Evolutionary conservation across 352 stramenopile species (phyloP).

Genomic region (Pythium guiyangense): DNA sequence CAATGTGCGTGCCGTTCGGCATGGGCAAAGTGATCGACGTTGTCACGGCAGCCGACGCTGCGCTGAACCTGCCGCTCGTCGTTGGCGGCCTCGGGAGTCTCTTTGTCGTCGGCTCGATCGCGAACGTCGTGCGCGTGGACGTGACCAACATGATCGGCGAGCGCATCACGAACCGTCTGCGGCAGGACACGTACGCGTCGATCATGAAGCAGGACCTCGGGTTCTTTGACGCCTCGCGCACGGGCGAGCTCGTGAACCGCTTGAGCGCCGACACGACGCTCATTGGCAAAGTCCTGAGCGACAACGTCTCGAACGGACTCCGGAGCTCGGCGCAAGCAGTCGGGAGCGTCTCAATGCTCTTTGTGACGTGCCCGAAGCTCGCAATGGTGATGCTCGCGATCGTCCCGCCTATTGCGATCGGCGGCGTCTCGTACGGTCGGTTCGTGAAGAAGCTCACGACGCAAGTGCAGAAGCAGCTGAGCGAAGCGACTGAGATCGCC

Average conservation of each 20-base stretch:
- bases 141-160: conserved; percentile 35
- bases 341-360: conserved; percentile 87
- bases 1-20: conserved; percentile 28
- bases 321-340: conserved; percentile 76
- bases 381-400: conserved; percentile 89
- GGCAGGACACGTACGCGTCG: conserved; percentile 74
- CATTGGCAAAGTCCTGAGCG: conserved; percentile 91
- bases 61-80: too few species aligned
- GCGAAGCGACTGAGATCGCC: conserved; percentile 86
- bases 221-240: conserved; percentile 90
- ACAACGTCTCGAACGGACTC: conserved; percentile 78
- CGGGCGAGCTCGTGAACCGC: conserved; percentile 90
- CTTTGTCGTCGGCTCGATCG: too few species aligned
- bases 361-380: conserved; percentile 89
- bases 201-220: conserved; percentile 84
- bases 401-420: conserved; percentile 89
- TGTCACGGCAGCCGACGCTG: too few species aligned
- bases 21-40: too few species aligned
- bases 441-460: conserved; percentile 85
- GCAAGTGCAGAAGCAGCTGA: conserved; percentile 89
- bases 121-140: too few species aligned
- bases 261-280: conserved; percentile 89
- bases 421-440: conserved; percentile 84
- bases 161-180: conserved; percentile 73
- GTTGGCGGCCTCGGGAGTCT: too few species aligned